A percentile compares a stretch with the other conserved stretches of the same genome.
These are phyloP conservation scores for Podaxis sp. DNA, from an alignment of 768 basidiomycete genomes.

Conservation along the genomic window DNA sequence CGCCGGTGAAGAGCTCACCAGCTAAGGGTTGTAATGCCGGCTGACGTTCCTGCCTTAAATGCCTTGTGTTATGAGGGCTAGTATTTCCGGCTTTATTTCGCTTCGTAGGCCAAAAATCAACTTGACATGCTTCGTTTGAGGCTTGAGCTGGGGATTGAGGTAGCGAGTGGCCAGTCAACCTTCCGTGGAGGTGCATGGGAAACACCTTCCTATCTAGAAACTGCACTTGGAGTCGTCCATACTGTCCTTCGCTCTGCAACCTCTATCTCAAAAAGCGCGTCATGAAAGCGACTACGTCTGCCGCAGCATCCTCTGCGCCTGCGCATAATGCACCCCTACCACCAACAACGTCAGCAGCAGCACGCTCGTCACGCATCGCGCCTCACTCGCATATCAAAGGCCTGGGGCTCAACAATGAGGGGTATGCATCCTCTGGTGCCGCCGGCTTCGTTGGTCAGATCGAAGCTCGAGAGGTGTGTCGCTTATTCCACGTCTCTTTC, in stretches of 20 bases:
- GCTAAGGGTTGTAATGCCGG: too few species aligned
- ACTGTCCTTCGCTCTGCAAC: neutral
- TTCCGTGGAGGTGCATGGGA: neutral
- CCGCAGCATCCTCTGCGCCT: conserved; percentile 49
- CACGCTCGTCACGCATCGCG: conserved; percentile 77
- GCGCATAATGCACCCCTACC: conserved; percentile 76
- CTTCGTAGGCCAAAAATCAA: too few species aligned
- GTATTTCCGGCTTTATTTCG: too few species aligned
- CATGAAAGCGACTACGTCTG: conserved; percentile 41
- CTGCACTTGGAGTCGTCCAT: neutral
- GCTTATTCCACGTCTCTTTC: neutral
- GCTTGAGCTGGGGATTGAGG: too few species aligned
- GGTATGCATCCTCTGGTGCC: conserved; percentile 66
- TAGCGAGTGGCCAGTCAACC: too few species aligned
- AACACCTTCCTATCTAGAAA: neutral
- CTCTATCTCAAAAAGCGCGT: neutral
- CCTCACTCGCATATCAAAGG: conserved; percentile 98
- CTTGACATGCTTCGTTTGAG: too few species aligned
- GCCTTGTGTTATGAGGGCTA: too few species aligned
- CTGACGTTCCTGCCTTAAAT: too few species aligned
- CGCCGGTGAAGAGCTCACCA: too few species aligned
- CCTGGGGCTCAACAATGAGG: conserved; percentile 85
- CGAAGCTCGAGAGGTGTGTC: conserved; percentile 81
- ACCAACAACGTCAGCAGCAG: conserved; percentile 58
- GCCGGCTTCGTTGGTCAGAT: conserved; percentile 92